Base-by-base conservation (phyloP, 2,329 filamentous ascomycete genomes). In the Pseudogymnoascus sp. region DNA sequence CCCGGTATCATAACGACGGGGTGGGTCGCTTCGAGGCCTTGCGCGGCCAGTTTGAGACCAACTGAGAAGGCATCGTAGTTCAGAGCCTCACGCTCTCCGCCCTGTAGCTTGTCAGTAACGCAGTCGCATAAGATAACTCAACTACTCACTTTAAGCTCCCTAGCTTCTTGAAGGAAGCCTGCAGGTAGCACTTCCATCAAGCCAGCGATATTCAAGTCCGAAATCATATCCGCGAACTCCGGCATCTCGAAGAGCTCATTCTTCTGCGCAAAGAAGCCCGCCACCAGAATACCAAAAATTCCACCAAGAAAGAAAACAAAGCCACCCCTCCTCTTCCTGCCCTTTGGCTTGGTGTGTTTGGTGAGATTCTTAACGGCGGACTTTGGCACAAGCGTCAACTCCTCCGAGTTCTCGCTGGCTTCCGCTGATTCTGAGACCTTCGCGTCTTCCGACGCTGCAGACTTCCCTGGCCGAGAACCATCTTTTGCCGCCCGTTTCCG, bases 1-100 rank as follows among this genome's bases (percentile, higher is more conserved):
- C 95, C 95, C 0, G 95, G 95, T 9, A 99, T 87, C 93, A 99
- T 97, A 67, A 99, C 90, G 66, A 99, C 88, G 1, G 95, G 91
- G 70, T 97, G 92, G 64, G 90, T 83, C 15, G 90, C 93, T 59
- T 83, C 75, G 17, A 97, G 82, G 1, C 96, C 96, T 74, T 97
- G 89, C 4, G 87, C 79, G 40, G 87, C 87, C 19, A 93, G 88
- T 71, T 96, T 90, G 31, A 95, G 78, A 4, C 95, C 96, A 56
- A 97, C 90, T 0, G 92, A 86, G 72, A 99, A 99, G 5, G 93
- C 90, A 78, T 99, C 95, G 76, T 96, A 96, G 71, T 89, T 89
- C 67, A 96, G 88, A 46, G 91, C 85, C 69, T 96, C 91, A 68
- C 91, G 88, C 77, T 97, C 93, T 70, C 89, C 88, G 79, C 91